phyloP scores from a whole-genome alignment of 1,284 basidiomycete genomes.

The Irpex rosettiformis region DNA sequence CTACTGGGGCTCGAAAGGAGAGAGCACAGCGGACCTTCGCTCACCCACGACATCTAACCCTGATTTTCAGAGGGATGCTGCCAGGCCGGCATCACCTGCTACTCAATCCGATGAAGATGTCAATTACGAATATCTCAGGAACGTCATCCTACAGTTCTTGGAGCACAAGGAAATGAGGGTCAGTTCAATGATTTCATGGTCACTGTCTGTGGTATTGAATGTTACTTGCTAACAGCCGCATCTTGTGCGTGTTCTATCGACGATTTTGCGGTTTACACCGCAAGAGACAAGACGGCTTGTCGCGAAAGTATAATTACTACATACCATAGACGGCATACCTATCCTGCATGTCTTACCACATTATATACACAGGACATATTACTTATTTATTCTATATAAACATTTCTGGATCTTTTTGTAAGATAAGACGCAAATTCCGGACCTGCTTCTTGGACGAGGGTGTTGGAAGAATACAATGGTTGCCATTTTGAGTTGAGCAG shows the following conservation, averaged over 20 bases:
- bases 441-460: too few species aligned
- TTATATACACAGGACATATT: too few species aligned
- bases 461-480: too few species aligned
- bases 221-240: conserved; percentile 59
- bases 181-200: conserved; percentile 34
- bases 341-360: too few species aligned
- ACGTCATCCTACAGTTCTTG: conserved; percentile 91
- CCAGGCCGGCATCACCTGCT: conserved; percentile 34
- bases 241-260: conserved; percentile 85
- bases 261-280: conserved; percentile 90
- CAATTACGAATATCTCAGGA: conserved; percentile 93
- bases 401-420: too few species aligned
- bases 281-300: conserved; percentile 82
- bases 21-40: conserved; percentile 38
- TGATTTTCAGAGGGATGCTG: conserved; percentile 32
- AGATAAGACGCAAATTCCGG: too few species aligned
- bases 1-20: conserved; percentile 70
- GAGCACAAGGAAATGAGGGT: conserved; percentile 89
- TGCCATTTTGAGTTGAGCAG: too few species aligned
- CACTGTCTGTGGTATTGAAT: neutral
- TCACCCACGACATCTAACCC: conserved; percentile 46
- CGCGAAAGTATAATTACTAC: conserved; percentile 24
- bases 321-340: too few species aligned
- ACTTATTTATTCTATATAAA: too few species aligned
- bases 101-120: conserved; percentile 78